Evolutionary conservation across 208 protist genomes (phyloP).

Genomic region (Leishmania aethiopica): DNA sequence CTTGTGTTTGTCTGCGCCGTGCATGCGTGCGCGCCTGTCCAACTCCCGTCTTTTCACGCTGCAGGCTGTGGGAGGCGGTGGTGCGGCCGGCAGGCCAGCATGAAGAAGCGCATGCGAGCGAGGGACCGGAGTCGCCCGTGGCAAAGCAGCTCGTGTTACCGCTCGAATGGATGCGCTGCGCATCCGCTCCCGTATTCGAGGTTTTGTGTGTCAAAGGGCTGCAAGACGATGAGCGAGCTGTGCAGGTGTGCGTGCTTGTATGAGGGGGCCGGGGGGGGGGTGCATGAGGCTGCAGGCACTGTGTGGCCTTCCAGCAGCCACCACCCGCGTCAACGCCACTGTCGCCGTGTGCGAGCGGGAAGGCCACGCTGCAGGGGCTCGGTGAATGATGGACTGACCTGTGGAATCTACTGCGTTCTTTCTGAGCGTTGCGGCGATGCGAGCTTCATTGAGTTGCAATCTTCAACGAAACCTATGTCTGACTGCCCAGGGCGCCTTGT

Average conservation of each 20-base stretch:
- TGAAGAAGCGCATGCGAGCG: neutral
- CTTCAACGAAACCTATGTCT: conserved; percentile 20
- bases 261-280: neutral
- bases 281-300: neutral
- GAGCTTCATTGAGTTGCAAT: conserved; percentile 12
- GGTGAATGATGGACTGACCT: conserved; percentile 11
- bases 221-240: conserved; percentile 40
- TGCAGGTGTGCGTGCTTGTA: neutral
- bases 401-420: conserved; percentile 19
- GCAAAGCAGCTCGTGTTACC: conserved; percentile 84
- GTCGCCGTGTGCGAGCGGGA: neutral
- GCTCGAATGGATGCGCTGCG: conserved; percentile 30
- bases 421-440: conserved; percentile 12
- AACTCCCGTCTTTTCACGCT: neutral
- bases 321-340: neutral
- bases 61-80: neutral
- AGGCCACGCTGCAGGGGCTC: neutral
- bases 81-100: neutral
- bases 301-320: neutral
- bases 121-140: neutral
- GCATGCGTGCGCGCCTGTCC: neutral
- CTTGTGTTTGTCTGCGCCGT: neutral
- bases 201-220: conserved; percentile 80
- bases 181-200: conserved; percentile 40
- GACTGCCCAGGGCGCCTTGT: neutral